Conservation (phyloP, 2,329 filamentous ascomycete genomes). For the Pseudopyricularia cyperi region DNA sequence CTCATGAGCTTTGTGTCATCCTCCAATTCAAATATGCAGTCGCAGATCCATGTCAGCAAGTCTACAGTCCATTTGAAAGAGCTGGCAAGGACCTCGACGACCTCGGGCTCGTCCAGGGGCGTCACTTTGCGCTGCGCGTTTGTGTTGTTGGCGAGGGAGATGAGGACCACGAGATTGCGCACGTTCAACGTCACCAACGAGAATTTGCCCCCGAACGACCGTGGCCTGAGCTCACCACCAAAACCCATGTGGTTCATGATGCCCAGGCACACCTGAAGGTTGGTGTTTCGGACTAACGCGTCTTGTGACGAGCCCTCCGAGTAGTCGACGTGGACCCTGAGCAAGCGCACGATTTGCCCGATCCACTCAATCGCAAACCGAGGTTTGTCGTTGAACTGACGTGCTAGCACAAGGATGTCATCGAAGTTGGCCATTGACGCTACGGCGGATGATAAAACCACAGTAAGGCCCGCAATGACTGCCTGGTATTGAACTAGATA, state of each 20-base stretch:
- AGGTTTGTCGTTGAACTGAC: constrained; percentile 27
- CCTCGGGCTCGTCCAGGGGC: constrained; percentile 56
- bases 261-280: constrained; percentile 64
- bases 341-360: constrained; percentile 52
- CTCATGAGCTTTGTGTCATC: constrained; percentile 37
- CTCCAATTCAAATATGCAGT: constrained; percentile 42
- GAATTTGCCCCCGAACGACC: constrained; percentile 59
- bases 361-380: constrained; percentile 50
- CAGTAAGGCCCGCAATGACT: constrained; percentile 48
- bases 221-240: constrained; percentile 44
- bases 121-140: constrained; percentile 41
- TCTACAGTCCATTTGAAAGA: constrained; percentile 71
- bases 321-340: constrained; percentile 69
- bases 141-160: constrained; percentile 49
- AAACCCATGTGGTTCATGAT: constrained; percentile 71
- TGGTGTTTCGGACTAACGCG: constrained; percentile 56
- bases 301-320: constrained; percentile 62
- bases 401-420: constrained; percentile 59
- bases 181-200: constrained; percentile 64
- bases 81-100: constrained; percentile 58
- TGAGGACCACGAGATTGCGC: constrained; percentile 54
- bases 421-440: constrained; percentile 43
- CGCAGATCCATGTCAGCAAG: constrained; percentile 49
- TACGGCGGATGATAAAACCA: constrained; percentile 33
- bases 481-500: constrained; percentile 35